A percentile compares a stretch with the other conserved stretches of the same genome.
These are phyloP conservation scores for Gossypium armourianum DNA, from an alignment of 441 rosid genomes.

Conservation along the genomic window DNA sequence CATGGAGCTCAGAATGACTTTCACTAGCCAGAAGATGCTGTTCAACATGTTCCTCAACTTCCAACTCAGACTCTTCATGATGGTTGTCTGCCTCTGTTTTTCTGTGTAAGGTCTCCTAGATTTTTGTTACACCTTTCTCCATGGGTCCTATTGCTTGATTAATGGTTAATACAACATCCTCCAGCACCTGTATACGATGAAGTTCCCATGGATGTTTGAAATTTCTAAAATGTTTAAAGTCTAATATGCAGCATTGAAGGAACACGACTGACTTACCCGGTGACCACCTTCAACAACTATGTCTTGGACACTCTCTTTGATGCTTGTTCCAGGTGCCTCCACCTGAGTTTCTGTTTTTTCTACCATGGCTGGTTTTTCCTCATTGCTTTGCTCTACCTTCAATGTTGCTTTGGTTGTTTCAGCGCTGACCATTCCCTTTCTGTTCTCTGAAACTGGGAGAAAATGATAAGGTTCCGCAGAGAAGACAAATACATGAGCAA, in stretches of 20 bases:
- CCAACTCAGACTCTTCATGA: conserved; percentile 25
- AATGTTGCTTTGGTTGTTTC: conserved; percentile 33
- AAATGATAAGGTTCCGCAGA: conserved; percentile 50
- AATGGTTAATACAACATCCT: conserved; percentile 70
- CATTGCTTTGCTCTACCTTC: conserved; percentile 26
- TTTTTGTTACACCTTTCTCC: conserved; percentile 67
- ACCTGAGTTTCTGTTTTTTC: conserved; percentile 40
- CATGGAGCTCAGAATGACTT: not conserved
- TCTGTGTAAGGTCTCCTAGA: conserved; percentile 54
- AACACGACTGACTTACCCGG: conserved; percentile 31
- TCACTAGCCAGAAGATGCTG: conserved; percentile 1
- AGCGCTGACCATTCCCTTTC: conserved; percentile 22
- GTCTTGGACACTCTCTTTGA: conserved; percentile 71
- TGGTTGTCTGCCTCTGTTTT: conserved; percentile 24
- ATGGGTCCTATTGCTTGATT: conserved; percentile 82
- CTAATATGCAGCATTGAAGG: not conserved
- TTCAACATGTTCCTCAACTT: conserved; percentile 21
- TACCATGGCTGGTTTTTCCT: conserved; percentile 26
- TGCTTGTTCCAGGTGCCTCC: conserved; percentile 66
- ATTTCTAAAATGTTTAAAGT: not conserved
- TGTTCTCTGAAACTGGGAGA: conserved; percentile 27
- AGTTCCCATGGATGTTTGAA: not conserved
- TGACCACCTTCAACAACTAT: conserved; percentile 73
- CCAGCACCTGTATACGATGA: conserved; percentile 39
- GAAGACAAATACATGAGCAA: conserved; percentile 66